Base-by-base conservation (phyloP, 2,329 filamentous ascomycete species). In the Aspergillus quadrilineatus region DNA sequence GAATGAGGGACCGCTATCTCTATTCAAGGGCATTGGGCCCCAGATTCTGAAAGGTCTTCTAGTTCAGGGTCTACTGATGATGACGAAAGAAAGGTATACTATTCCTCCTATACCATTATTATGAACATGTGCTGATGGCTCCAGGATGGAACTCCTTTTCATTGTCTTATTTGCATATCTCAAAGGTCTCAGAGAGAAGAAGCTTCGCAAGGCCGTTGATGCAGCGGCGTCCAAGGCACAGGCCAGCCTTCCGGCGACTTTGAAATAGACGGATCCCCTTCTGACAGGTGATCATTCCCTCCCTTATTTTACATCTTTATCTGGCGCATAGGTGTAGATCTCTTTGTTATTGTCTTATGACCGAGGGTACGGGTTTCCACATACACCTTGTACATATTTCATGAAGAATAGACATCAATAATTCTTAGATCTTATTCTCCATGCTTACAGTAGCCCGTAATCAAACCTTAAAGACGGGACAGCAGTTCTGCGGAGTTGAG, bases 51-150 rank as follows among this genome's bases (percentile, higher is more conserved):
- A 99, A 77, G 94, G 94, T 1, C 77, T 99, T 51, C 73, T 99
- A 48, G 94, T 99, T 2, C 94, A 99, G 71, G 94, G 94, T 49
- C 85, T 99, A 55, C 80, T 99, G 39, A 99, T 99, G 94, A 99
- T 97, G 92, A 94, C 92, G 47, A 99, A 99, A 78, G 94, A 99
- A 77, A 85, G 92, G 89, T 92, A 81, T 51, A 59, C 55, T 39
- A 6, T 44, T 15, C 43, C 51, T 36, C 9, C 22, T 10, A 26
- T 14, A 4, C 4, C 10, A 17, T 6, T 26, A 34, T 36, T 29
- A 22, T 22, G n/a, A 26, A 6, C 34, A 42, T 34, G 29, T 51
- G 34, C 57, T 64, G 58, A 63, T 57, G 50, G 51, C 12, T 28
- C 8, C 53, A 91, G 90, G 64, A 90, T 97, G 75, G 94, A 97